Percentiles rank a stretch among this genome's conserved stretches.
phyloP scores from a whole-genome alignment of 305 asterid genomes.

The Fraxinus angustifolia region DNA sequence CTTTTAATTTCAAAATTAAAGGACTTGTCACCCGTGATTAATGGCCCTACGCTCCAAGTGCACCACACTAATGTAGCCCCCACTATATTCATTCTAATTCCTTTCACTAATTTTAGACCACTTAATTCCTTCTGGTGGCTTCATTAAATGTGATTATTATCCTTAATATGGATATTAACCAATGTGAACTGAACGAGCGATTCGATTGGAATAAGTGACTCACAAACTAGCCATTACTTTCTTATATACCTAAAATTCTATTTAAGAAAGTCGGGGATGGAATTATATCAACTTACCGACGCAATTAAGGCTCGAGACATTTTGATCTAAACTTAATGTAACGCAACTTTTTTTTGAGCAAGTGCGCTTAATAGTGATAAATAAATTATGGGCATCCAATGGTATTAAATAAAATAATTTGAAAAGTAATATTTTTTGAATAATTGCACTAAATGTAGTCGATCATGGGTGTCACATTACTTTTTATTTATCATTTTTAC shows the following conservation, averaged over 20 bases:
- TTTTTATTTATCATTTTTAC: background rate
- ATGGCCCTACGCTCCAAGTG: slow-evolving; percentile 3
- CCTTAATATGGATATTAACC: background rate
- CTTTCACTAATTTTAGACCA: background rate
- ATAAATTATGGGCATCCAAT: background rate
- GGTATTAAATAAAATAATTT: background rate
- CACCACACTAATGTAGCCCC: background rate
- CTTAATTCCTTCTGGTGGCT: background rate
- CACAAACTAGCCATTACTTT: background rate
- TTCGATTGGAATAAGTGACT: background rate
- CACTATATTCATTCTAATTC: background rate
- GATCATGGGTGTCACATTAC: background rate
- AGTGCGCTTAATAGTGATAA: background rate
- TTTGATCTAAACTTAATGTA: background rate
- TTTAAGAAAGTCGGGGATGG: background rate
- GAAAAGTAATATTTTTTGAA: background rate
- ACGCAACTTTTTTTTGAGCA: background rate
- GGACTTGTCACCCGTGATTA: background rate
- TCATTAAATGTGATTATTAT: background rate
- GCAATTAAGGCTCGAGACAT: background rate
- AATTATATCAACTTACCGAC: background rate
- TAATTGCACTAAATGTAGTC: background rate
- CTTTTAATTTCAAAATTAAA: background rate
- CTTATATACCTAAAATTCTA: background rate
- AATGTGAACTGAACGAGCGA: background rate